phyloP scores from a whole-genome alignment of 2,329 filamentous ascomycete species.

The Decorospora gaudefroyi region DNA sequence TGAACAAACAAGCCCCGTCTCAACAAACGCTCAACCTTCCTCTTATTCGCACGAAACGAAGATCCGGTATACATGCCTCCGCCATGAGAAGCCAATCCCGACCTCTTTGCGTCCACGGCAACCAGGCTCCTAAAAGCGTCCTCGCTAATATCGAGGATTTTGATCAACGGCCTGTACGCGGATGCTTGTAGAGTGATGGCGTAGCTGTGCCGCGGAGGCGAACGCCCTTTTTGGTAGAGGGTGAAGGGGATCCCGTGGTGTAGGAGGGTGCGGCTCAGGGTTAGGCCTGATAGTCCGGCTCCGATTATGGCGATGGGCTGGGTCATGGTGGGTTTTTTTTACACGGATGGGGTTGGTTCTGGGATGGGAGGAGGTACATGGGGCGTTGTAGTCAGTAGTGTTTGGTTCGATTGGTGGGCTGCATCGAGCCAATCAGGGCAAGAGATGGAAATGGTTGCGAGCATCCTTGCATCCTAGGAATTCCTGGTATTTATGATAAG shows the following conservation, averaged over 20 bases:
- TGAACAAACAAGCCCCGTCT: slow-evolving; percentile 45
- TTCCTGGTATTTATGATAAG: too few species aligned
- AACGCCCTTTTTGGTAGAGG: slow-evolving; percentile 43
- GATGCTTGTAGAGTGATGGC: slow-evolving; percentile 47
- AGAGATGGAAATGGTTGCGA: too few species aligned
- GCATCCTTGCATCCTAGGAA: too few species aligned
- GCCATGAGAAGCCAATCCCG: slow-evolving; percentile 27
- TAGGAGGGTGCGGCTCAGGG: slow-evolving; percentile 45
- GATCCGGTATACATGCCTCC: not conserved
- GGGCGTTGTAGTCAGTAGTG: too few species aligned
- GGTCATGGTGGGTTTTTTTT: slow-evolving; percentile 34
- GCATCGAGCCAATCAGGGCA: too few species aligned
- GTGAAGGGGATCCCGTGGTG: slow-evolving; percentile 36
- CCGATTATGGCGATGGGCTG: slow-evolving; percentile 47
- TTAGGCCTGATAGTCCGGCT: slow-evolving; percentile 53
- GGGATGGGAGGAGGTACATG: too few species aligned
- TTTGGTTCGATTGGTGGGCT: too few species aligned
- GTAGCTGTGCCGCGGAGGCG: slow-evolving; percentile 41
- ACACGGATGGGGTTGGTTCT: too few species aligned
- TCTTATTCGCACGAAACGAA: slow-evolving; percentile 45
- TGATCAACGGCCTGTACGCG: slow-evolving; percentile 41
- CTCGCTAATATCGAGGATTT: slow-evolving; percentile 41
- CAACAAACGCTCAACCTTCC: slow-evolving; percentile 44
- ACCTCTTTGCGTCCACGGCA: slow-evolving; percentile 38
- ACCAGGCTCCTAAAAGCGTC: slow-evolving; percentile 35